Base-by-base conservation (phyloP, 2,329 filamentous ascomycete genomes). In the Nannizzia gypsea region DNA sequence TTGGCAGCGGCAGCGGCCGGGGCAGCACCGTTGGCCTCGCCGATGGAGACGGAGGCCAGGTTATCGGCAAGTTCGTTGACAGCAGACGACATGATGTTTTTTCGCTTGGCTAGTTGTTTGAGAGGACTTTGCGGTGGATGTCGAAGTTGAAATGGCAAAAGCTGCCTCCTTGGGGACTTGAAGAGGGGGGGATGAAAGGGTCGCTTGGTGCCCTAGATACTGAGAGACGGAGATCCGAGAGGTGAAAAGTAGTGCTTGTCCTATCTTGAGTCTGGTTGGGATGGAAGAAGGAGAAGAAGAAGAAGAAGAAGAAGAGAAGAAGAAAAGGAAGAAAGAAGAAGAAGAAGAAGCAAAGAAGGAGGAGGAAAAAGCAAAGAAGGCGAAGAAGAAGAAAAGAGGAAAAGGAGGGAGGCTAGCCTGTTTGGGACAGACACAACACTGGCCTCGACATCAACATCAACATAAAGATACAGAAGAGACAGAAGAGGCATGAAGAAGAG, bases 151-250 rank as follows among this genome's bases (percentile, higher is more conserved):
- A n/a, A 76, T 81, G 82, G 80, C 87, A 85, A 56, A 65, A 72
- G 73, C 70, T 75, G 75, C 73, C 74, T 75, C 70, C 67, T 63
- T 64, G 26, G 64, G 65, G 67, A 70, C 71, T 75, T 75, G 81
- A 85, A 84, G 81, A 79, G 82, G 81, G 80, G 80, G 83, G 80
- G 79, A 76, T 77, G 65, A 66, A 74, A 90, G 88, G 88, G 88
- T 90, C 88, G 88, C 88, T 90, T 83, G 77, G 87, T 89, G 88
- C 88, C 88, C 88, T 90, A 90, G 87, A 79, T 78, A 85, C 74
- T 65, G 59, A 62, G 64, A 64, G 66, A 64, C 61, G 64, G 64
- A 59, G 59, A 64, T 22, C 57, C 65, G 65, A 65, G 64, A 64
- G 60, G 36, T 60, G 54, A 40, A 20, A 40, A 13, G 31, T 42